Base-by-base conservation (phyloP, 768 basidiomycete species). In the Kwoniella dendrophila region DNA sequence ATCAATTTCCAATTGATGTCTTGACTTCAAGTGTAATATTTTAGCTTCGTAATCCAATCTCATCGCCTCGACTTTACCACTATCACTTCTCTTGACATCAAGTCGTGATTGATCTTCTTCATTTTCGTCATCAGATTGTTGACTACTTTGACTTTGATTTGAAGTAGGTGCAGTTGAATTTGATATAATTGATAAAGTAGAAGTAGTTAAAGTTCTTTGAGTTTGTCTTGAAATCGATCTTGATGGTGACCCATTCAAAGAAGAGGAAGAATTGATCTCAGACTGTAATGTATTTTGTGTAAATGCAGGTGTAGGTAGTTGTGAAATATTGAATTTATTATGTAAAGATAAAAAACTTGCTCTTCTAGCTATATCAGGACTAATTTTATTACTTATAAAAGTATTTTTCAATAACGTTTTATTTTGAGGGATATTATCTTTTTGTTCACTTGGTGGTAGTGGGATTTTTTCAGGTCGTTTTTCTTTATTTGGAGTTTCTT, bases 1-100 rank as follows among this genome's bases (percentile, higher is more conserved):
- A 33, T 71, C 66, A 2, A 64, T 48, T 40, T 71, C 69, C 1
- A 63, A 16, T 10, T 43, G 41, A 36, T 71, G 66, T 36, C 59
- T 41, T 4, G 59, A 41, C 34, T 51, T 56, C 44, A 59, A 38
- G 16, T 7, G 32, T 8, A 18, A 20, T 7, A 66, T 22, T 22
- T 57, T 51, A 18, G 20, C 24, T n/a, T 57, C 62, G 20, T 51
- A 40, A 14, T 59, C 59, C 20, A 24, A 18, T 41, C 20, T 32
- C 14, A 51, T 40, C 38, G 41, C 36, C 27, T 26, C 29, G 26
- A 34, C 33, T 11, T 33, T 29, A 16, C 11, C 47, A 3, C n/a
- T n/a, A n/a, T n/a, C n/a, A n/a, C n/a, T n/a, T n/a, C n/a, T 4
- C 18, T 43, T 27, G 56, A 32, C 44, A 10, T 27, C 40, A 22